Evolutionary conservation across 805 yeast species (phyloP).

Genomic region (Ogataea pini): DNA sequence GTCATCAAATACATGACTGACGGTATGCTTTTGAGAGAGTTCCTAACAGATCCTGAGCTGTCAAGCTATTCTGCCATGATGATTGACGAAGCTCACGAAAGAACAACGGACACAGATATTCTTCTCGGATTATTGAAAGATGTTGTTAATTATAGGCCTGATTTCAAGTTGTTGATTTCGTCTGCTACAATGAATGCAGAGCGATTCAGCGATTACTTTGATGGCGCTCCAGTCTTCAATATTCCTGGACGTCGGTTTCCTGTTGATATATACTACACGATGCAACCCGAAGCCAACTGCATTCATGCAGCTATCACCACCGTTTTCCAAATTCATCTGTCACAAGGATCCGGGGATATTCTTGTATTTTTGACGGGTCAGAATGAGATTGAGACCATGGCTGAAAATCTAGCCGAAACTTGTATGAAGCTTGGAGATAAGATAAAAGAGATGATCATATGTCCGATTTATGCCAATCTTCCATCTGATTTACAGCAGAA

Average conservation of each 20-base stretch:
- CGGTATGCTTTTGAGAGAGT: slow-evolving; percentile 90
- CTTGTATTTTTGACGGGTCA: slow-evolving; percentile 93
- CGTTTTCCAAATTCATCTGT: slow-evolving; percentile 79
- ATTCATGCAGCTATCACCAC: slow-evolving; percentile 87
- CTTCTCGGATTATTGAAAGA: slow-evolving; percentile 79
- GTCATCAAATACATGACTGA: slow-evolving; percentile 89
- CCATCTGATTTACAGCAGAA: slow-evolving; percentile 80
- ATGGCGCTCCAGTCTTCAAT: slow-evolving; percentile 79
- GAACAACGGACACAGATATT: slow-evolving; percentile 89
- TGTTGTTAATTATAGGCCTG: slow-evolving; percentile 60
- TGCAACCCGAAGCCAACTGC: slow-evolving; percentile 88
- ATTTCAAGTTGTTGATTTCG: slow-evolving; percentile 74
- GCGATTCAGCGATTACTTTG: slow-evolving; percentile 79
- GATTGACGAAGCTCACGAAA: slow-evolving; percentile 97
- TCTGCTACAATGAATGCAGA: slow-evolving; percentile 95
- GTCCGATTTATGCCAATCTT: slow-evolving; percentile 89
- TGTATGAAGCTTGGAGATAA: slow-evolving; percentile 58
- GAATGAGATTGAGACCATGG: slow-evolving; percentile 88
- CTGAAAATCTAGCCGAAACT: slow-evolving; percentile 69
- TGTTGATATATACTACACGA: slow-evolving; percentile 80
- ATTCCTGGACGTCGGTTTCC: slow-evolving; percentile 95
- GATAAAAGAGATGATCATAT: slow-evolving; percentile 62
- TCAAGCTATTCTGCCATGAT: slow-evolving; percentile 74
- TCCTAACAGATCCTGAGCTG: slow-evolving; percentile 72
- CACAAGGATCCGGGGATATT: slow-evolving; percentile 78